A percentile compares a stretch with the other conserved stretches of the same genome.
phyloP scores from a whole-genome alignment of 306 rosid species.

The Dryas alaskensis region DNA sequence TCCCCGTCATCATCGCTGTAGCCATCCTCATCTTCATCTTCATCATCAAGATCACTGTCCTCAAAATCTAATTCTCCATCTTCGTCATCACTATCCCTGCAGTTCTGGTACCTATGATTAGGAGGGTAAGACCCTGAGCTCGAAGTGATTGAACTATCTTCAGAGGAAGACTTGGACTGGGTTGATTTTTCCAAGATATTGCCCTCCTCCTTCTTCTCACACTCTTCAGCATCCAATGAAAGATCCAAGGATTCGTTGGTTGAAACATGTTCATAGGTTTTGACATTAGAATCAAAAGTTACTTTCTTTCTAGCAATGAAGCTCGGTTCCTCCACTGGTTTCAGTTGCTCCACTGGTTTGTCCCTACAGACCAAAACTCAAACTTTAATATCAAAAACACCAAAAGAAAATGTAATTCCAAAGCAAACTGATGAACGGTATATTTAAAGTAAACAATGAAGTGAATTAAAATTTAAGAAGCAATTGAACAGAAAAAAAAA shows the following conservation, averaged over 20 bases:
- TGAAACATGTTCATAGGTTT: constrained; percentile 59
- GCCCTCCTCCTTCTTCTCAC: constrained; percentile 25
- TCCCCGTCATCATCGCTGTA: constrained; percentile 39
- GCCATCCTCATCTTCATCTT: constrained; percentile 36
- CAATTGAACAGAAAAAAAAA: not conserved
- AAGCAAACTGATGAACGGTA: not conserved
- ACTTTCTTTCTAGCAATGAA: constrained; percentile 61
- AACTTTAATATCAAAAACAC: constrained; percentile 4
- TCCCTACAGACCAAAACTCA: constrained; percentile 42
- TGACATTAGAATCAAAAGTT: constrained; percentile 73
- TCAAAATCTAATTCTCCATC: constrained; percentile 46
- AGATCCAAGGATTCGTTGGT: constrained; percentile 33
- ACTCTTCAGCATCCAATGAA: constrained; percentile 31
- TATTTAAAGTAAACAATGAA: not conserved
- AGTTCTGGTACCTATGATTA: constrained; percentile 70
- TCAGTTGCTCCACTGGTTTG: constrained; percentile 47
- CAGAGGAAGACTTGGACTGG: constrained; percentile 54
- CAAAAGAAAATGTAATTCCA: not conserved
- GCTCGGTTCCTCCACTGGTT: constrained; percentile 49
- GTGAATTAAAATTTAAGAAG: not conserved
- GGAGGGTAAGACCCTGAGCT: constrained; percentile 58
- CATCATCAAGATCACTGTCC: constrained; percentile 58
- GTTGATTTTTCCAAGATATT: constrained; percentile 31
- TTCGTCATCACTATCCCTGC: constrained; percentile 71
- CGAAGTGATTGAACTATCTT: constrained; percentile 47